A percentile compares a stretch with the other conserved stretches of the same genome.
phyloP scores from a whole-genome alignment of 805 yeast genomes.

The Metschnikowia continentalis region DNA sequence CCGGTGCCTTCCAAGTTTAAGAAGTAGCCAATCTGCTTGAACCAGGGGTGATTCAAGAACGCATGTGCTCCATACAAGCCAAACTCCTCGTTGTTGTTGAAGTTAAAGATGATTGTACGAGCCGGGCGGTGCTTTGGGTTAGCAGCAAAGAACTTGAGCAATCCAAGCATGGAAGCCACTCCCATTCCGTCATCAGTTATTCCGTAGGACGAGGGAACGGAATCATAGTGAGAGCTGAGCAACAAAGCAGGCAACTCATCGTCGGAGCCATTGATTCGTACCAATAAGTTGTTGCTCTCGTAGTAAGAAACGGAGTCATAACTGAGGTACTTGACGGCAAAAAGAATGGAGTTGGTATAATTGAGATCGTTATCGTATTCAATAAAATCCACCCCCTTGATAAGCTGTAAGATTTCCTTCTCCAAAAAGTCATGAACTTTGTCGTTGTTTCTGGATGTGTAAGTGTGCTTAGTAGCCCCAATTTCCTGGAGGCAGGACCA shows the following conservation, averaged over 20 bases:
- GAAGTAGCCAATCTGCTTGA: constrained; percentile 54
- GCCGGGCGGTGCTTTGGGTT: constrained; percentile 47
- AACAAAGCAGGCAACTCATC: constrained; percentile 60
- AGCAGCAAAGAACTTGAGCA: constrained; percentile 46
- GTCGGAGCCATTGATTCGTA: constrained; percentile 63
- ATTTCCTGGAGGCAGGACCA: constrained; percentile 76
- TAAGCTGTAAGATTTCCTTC: constrained; percentile 27
- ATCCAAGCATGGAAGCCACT: constrained; percentile 71
- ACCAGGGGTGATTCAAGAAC: constrained; percentile 73
- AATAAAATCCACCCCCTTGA: constrained; percentile 31
- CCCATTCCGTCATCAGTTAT: constrained; percentile 94
- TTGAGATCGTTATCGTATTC: constrained; percentile 41
- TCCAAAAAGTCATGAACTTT: constrained; percentile 65
- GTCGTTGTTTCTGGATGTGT: constrained; percentile 72
- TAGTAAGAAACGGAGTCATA: constrained; percentile 62
- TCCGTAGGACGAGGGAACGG: constrained; percentile 83
- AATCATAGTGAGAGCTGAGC: constrained; percentile 82
- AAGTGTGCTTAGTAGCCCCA: constrained; percentile 69
- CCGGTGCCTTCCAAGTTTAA: constrained; percentile 91
- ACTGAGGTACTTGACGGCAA: constrained; percentile 44
- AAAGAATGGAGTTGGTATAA: constrained; percentile 45
- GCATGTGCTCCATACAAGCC: constrained; percentile 79
- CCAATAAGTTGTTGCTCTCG: constrained; percentile 79
- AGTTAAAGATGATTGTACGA: constrained; percentile 74
- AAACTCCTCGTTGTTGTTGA: constrained; percentile 87